Evolutionary conservation across 345 rosid species (phyloP), one percentile per base, ranked within the genome.

Genomic region (Bretschneidera sinensis): DNA sequence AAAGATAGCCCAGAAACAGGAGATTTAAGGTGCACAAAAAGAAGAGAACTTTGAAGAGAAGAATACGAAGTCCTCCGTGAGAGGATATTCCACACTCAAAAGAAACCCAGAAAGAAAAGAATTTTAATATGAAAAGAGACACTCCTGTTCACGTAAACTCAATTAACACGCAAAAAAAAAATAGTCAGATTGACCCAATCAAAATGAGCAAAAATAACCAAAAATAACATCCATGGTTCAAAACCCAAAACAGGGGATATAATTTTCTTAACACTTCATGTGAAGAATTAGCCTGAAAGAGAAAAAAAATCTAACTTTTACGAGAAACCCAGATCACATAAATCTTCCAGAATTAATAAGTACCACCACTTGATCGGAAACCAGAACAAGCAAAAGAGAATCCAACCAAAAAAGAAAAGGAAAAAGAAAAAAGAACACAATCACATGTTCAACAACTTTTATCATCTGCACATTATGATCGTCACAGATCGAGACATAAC

Each of bases 131-230:
- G 55, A 73, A 60, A 67, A 66, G 73, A 71, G 64, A 63, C 65
- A 63, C 56, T 74, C 31, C 62, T 70, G 62, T 65, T 74, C 77
- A 82, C 80, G 83, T 69, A 77, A 79, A 60, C 81, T 70, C 76
- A 43, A 21, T 58, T 39, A 39, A 20, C 48, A 66, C 56, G 64
- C 55, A 60, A 51, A 56, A 63, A 13, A 61, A 50, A n/a, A n/a
- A n/a, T n/a, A n/a, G 48, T 31, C 54, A 63, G 49, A 28, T 57
- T 70, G 74, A 75, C 75, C 71, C 48, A 66, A 74, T 71, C 58
- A 72, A 69, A 48, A 43, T 17, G 28, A 47, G 55, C 14, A 54
- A n/a, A 56, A 59, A 48, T 66, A 72, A 69, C 64, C 73, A 71
- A 68, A 63, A 64, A 19, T 22, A 61, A 22, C 59, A 57, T 19